Evolutionary conservation across 139 green algal species (phyloP), one percentile per base, ranked within the genome.

Genomic region (Chlorella ohadii): DNA sequence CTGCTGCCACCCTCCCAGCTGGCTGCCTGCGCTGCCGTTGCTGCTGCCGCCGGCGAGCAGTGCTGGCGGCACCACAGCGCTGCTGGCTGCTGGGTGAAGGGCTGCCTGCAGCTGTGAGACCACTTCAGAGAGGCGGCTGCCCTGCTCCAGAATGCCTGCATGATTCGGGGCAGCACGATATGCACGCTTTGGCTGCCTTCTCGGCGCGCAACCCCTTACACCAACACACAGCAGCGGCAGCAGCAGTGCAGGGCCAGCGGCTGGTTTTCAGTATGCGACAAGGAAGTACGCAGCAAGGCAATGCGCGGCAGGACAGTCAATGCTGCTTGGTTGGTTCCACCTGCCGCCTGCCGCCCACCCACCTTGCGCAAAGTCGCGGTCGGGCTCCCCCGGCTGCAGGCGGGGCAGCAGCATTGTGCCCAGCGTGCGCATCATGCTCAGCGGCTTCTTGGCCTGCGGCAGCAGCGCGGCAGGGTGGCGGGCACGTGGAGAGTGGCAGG

Each of bases 361-460:
- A 72, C 87, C 90, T 15, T 88, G 85, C 0, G 91, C 91, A 89
- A 96, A 91, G 78, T 96, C 93, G 20, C 84, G 64, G 59, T 93
- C 91, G 0, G 89, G 86, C 31, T 93, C 88, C 0, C 86, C 87
- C 22, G 85, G 85, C 36, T 85, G 65, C 76, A 94, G 73, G 27
- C 92, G 87, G 17, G 89, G 91, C 66, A 84, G 73, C 59, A 95
- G 91, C 92, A 95, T 94, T 28, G 74, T 57, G 20, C 87, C 85
- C 38, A 96, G 91, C 1, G 93, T 95, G 79, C 90, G 89, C 25
- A 96, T 85, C 23, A 88, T 85, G 27, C 81, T 85, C 67, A 95
- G 85, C 20, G 93, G 93, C 59, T 90, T 89, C 33, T 81, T 84
- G 25, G 84, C 92, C 79, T 91, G 79, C 22, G 31, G n/a, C 44